Conservation (phyloP, 495 filamentous ascomycete species). For the Penicillium lagena region DNA sequence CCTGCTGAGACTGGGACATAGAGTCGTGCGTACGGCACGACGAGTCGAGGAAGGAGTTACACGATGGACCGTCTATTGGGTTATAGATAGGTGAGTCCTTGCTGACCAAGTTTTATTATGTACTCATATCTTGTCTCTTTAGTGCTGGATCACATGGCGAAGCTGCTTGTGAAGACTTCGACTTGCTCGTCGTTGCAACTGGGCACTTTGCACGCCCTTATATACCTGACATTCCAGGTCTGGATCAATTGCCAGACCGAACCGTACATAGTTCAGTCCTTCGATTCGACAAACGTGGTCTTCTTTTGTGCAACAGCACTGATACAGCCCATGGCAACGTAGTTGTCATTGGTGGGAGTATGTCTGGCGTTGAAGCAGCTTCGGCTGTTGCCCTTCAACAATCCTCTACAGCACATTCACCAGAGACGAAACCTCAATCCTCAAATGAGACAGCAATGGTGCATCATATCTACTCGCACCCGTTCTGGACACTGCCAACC, state of each 20-base stretch:
- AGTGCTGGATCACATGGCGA: neutral
- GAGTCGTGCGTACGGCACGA: constrained; percentile 44
- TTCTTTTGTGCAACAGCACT: constrained; percentile 2
- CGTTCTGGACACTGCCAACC: constrained; percentile 68
- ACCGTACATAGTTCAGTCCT: constrained; percentile 57
- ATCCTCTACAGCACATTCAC: constrained; percentile 49
- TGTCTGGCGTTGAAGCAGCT: constrained; percentile 76
- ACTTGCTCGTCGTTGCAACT: constrained; percentile 66
- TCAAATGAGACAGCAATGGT: constrained; percentile 37
- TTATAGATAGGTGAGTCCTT: constrained; percentile 18
- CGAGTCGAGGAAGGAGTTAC: constrained; percentile 6
- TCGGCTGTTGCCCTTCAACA: constrained; percentile 64
- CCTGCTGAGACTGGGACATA: constrained; percentile 43
- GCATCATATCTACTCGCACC: constrained; percentile 61
- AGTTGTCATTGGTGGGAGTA: constrained; percentile 74
- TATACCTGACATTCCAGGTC: constrained; percentile 40
- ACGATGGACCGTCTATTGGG: constrained; percentile 51
- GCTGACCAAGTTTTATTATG: no score
- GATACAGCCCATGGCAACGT: constrained; percentile 47
- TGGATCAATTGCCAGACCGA: constrained; percentile 22
- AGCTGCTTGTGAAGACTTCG: constrained; percentile 44
- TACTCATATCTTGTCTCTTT: neutral
- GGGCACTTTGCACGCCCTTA: constrained; percentile 67
- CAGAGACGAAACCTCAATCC: constrained; percentile 24
- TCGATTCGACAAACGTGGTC: constrained; percentile 18